These are phyloP conservation scores for Theobroma grandiflorum DNA, from an alignment of 441 rosid species.

Conservation along the genomic window DNA sequence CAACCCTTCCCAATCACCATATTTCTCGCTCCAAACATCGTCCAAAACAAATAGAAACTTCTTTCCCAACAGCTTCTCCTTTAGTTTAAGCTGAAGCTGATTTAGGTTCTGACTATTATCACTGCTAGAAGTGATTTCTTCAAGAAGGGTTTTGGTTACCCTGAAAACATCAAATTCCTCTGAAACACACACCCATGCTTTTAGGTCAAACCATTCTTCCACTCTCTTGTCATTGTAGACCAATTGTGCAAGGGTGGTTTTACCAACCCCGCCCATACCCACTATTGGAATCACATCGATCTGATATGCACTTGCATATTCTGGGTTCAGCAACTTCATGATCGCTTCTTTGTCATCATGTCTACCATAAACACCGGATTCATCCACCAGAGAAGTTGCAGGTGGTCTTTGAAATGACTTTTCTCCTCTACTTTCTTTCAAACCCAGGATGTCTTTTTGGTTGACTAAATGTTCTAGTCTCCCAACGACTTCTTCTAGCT, in stretches of 20 bases:
- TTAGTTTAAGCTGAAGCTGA: constrained; percentile 2
- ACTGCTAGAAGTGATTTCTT: not conserved
- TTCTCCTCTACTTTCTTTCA: not conserved
- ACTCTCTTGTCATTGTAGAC: constrained; percentile 24
- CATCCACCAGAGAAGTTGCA: constrained; percentile 14
- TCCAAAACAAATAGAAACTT: constrained; percentile 6
- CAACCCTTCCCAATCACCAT: not conserved
- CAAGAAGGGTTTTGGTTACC: not conserved
- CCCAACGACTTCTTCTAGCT: not conserved
- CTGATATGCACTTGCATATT: not conserved
- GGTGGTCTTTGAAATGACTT: constrained; percentile 1
- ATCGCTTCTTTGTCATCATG: not conserved
- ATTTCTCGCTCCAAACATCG: not conserved
- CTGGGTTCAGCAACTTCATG: not conserved
- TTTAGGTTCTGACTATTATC: not conserved
- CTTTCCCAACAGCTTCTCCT: not conserved
- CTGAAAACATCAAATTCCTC: constrained; percentile 13
- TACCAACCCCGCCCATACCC: constrained; percentile 20
- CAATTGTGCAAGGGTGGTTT: constrained; percentile 23
- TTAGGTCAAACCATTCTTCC: constrained; percentile 13
- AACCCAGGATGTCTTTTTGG: not conserved
- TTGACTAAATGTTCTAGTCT: not conserved
- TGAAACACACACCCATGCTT: constrained; percentile 25
- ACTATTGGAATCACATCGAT: constrained; percentile 17
- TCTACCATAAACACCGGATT: constrained; percentile 20